Evolutionary conservation across 1,284 basidiomycete species (phyloP).

Genomic region (Chondrostereum purpureum): DNA sequence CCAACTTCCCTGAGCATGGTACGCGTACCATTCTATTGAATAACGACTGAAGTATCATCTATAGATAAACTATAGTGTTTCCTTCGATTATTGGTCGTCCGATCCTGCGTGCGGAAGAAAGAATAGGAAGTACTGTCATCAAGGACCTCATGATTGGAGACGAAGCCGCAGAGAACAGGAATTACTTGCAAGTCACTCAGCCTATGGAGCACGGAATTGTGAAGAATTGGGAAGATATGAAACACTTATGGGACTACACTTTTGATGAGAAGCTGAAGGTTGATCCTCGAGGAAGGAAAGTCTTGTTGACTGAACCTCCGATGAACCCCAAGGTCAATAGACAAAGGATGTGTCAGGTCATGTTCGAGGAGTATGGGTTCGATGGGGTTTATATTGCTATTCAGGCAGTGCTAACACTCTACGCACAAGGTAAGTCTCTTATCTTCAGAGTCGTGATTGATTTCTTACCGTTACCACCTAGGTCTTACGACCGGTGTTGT

Average conservation of each 20-base stretch:
- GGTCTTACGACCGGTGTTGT: slow-evolving; percentile 98
- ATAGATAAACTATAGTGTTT: slow-evolving; percentile 82
- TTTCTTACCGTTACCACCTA: slow-evolving; percentile 24
- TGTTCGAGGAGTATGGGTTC: slow-evolving; percentile 99
- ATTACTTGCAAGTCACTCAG: slow-evolving; percentile 94
- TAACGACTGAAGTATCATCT: slow-evolving; percentile 5
- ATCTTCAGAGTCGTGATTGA: too few relatives aligned
- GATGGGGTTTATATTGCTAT: slow-evolving; percentile 96
- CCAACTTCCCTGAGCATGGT: slow-evolving; percentile 98
- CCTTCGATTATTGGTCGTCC: slow-evolving; percentile 95
- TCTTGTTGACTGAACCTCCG: slow-evolving; percentile 97
- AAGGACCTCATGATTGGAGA: slow-evolving; percentile 98
- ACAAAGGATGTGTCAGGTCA: slow-evolving; percentile 93
- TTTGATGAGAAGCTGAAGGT: slow-evolving; percentile 94
- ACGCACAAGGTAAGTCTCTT: slow-evolving; percentile 88
- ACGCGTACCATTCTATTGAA: slow-evolving; percentile 18
- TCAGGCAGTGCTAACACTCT: slow-evolving; percentile 96
- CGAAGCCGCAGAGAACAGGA: slow-evolving; percentile 90
- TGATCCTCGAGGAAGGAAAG: slow-evolving; percentile 83
- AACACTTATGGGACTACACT: slow-evolving; percentile 96
- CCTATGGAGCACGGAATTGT: slow-evolving; percentile 99
- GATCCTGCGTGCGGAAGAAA: slow-evolving; percentile 96
- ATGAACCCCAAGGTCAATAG: slow-evolving; percentile 98
- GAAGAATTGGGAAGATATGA: slow-evolving; percentile 99
- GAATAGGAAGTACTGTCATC: slow-evolving; percentile 76